Evolutionary conservation across 352 stramenopile species (phyloP).

Genomic region (Pythium volutum): DNA sequence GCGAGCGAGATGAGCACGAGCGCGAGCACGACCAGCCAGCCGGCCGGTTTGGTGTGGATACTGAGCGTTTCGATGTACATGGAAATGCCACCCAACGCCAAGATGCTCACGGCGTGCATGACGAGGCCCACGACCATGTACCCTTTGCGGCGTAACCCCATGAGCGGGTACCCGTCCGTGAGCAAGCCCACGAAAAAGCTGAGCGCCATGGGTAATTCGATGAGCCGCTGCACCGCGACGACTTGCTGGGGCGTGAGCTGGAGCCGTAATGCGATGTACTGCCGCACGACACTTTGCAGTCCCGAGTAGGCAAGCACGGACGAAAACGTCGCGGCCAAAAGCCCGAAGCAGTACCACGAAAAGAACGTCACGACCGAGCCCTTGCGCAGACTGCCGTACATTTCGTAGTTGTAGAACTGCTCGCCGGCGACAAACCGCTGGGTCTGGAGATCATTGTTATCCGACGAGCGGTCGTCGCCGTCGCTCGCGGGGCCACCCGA

Average conservation of each 20-base stretch:
- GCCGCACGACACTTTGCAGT: conserved; percentile 17
- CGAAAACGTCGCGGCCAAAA: conserved; percentile 22
- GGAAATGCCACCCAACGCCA: conserved; percentile 21
- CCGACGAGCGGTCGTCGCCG: conserved; percentile 8
- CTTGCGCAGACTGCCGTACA: conserved; percentile 33
- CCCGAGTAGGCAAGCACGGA: conserved; percentile 27
- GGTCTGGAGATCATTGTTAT: conserved; percentile 11
- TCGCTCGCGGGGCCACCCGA: conserved; percentile 5
- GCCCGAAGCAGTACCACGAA: conserved; percentile 26
- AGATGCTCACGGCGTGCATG: conserved; percentile 19
- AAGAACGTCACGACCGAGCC: conserved; percentile 29
- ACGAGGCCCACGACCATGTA: conserved; percentile 37
- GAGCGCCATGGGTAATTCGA: conserved; percentile 34
- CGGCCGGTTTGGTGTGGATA: not conserved
- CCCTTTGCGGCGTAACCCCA: conserved; percentile 30
- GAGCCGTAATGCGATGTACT: conserved; percentile 22
- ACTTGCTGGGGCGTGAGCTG: conserved; percentile 18
- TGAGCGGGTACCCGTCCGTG: conserved; percentile 32
- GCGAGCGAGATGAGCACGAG: conserved; percentile 30
- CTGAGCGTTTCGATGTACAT: conserved; percentile 23
- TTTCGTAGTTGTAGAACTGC: conserved; percentile 37
- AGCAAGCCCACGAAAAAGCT: conserved; percentile 37
- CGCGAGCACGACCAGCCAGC: conserved; percentile 22
- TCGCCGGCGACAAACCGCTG: conserved; percentile 35
- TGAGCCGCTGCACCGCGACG: conserved; percentile 24